Evolutionary conservation across 192 early-diverging fungal genomes (phyloP).

Genomic region (Backusella sp.): DNA sequence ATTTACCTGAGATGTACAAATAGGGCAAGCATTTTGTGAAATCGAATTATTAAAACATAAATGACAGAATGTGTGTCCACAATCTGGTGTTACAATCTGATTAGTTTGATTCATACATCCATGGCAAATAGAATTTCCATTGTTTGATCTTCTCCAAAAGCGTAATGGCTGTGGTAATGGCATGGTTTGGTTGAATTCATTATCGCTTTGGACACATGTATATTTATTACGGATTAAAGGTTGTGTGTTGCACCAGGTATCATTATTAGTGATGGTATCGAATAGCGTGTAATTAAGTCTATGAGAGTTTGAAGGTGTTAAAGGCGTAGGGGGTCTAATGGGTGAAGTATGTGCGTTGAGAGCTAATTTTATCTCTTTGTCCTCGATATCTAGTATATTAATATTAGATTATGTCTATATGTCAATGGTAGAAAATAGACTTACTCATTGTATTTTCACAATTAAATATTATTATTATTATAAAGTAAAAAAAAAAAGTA

Average conservation of each 20-base stretch:
- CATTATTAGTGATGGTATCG: not conserved
- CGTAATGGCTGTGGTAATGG: not conserved
- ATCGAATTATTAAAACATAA: not conserved
- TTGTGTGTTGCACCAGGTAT: not conserved
- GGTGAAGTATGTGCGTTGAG: not conserved
- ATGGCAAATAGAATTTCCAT: not conserved
- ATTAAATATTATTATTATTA: not conserved
- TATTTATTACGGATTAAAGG: not conserved
- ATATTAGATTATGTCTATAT: not conserved
- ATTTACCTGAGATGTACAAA: constrained; percentile 7
- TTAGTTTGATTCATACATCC: not conserved
- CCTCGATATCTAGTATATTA: not conserved
- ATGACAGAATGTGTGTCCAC: constrained; percentile 3
- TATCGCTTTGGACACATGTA: not conserved
- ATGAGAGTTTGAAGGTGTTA: constrained; percentile 1
- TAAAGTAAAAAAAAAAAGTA: not conserved
- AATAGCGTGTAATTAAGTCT: not conserved
- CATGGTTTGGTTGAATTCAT: not conserved
- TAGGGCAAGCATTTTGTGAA: not conserved
- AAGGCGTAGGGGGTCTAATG: not conserved
- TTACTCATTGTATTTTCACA: constrained; percentile 1
- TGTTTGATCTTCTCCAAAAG: not conserved
- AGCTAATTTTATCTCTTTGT: not conserved
- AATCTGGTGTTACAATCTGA: not conserved
- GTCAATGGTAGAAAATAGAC: not conserved